Percentiles rank a stretch among this genome's conserved stretches.
These are phyloP conservation scores for Verbascum thapsus DNA, from an alignment of 257 asterid species.

Conservation along the genomic window DNA sequence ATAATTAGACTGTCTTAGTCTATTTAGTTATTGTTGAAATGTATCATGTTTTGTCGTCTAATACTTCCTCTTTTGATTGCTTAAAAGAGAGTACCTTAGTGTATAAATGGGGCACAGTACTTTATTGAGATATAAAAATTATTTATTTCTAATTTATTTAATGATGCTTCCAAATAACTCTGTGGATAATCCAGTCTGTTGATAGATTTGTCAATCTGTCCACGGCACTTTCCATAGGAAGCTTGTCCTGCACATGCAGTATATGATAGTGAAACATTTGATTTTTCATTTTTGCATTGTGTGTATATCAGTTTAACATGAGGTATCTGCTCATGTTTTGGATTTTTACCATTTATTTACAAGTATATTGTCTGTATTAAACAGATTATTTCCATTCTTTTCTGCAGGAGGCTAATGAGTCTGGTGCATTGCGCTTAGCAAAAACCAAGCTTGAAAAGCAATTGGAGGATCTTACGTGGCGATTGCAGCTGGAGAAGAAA, in stretches of 20 bases:
- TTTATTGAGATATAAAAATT: neutral
- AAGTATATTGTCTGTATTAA: slow-evolving; percentile 3
- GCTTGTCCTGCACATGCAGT: neutral
- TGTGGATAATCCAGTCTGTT: too few relatives aligned
- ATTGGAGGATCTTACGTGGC: slow-evolving; percentile 98
- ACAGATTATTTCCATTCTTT: neutral
- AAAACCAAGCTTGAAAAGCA: slow-evolving; percentile 94
- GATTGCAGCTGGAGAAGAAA: slow-evolving; percentile 91
- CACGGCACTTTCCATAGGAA: neutral
- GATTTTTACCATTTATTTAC: slow-evolving; percentile 21
- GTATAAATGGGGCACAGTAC: neutral
- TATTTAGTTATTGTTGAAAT: neutral
- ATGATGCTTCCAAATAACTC: too few relatives aligned
- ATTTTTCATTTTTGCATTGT: neutral
- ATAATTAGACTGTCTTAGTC: slow-evolving; percentile 3
- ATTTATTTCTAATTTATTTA: too few relatives aligned
- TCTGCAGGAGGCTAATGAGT: slow-evolving; percentile 92
- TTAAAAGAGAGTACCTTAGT: neutral
- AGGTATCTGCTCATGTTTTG: slow-evolving; percentile 23
- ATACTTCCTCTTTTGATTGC: neutral
- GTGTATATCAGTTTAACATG: too few relatives aligned
- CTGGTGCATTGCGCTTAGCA: slow-evolving; percentile 96
- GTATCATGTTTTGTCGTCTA: neutral
- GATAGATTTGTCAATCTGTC: too few relatives aligned
- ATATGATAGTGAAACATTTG: neutral